Conservation (phyloP, 2,329 filamentous ascomycete species). For the Colletotrichum sublineola region DNA sequence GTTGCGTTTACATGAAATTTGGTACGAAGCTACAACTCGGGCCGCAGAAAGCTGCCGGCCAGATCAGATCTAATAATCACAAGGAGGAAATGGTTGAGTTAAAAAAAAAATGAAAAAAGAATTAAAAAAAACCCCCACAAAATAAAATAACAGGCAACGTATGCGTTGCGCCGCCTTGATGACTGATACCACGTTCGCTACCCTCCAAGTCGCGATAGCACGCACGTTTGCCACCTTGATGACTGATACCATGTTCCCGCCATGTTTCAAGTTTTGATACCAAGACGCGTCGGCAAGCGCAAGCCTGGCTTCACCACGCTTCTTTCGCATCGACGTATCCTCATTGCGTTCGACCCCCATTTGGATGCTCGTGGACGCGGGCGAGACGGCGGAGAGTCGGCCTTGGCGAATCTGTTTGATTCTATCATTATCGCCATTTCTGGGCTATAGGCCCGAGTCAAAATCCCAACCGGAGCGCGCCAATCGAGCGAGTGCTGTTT, state of each 20-base stretch:
- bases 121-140: too few species aligned
- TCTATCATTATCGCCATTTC: not conserved
- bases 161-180: not conserved
- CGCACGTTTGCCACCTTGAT: not conserved
- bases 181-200: not conserved
- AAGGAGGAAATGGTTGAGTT: not conserved
- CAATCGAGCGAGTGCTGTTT: not conserved
- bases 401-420: not conserved
- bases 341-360: not conserved
- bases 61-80: slow-evolving; percentile 13
- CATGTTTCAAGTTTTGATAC: not conserved
- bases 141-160: not conserved
- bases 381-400: not conserved
- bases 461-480: not conserved
- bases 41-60: not conserved
- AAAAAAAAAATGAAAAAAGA: too few species aligned
- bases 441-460: too few species aligned
- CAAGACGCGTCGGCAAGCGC: not conserved
- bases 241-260: not conserved
- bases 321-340: not conserved
- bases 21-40: slow-evolving; percentile 27
- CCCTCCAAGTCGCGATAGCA: not conserved
- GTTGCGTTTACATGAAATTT: not conserved
- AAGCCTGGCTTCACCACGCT: not conserved
- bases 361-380: not conserved